Evolutionary conservation across 352 stramenopile genomes (phyloP).

Genomic region (Pythium monospermum): DNA sequence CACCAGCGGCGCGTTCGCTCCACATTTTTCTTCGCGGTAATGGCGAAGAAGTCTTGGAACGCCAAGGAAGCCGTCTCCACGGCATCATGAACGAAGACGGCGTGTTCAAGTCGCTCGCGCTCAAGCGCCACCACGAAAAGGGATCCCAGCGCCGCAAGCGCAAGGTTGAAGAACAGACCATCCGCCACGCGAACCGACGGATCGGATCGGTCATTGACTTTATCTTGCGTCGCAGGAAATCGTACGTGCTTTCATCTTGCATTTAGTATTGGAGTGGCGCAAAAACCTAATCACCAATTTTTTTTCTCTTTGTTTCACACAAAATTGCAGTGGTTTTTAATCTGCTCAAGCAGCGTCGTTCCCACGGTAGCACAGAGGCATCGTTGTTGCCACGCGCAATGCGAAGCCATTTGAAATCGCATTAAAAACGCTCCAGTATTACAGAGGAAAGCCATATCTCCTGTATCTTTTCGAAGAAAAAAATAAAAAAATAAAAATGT

Average conservation of each 20-base stretch:
- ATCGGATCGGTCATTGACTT: conserved; percentile 85
- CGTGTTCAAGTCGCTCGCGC: conserved; percentile 63
- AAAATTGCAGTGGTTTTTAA: conserved; percentile 20
- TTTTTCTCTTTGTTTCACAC: conserved; percentile 3
- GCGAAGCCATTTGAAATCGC: too few relatives aligned
- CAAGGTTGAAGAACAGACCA: conserved; percentile 72
- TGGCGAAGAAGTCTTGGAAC: conserved; percentile 46
- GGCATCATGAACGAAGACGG: conserved; percentile 73
- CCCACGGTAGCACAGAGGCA: too few relatives aligned
- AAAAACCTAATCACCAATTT: neutral
- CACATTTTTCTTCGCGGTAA: conserved; percentile 49
- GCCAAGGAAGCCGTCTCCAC: conserved; percentile 52
- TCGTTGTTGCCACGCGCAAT: too few relatives aligned
- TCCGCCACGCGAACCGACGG: conserved; percentile 73
- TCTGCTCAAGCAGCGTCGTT: too few relatives aligned
- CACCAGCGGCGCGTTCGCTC: conserved; percentile 30
- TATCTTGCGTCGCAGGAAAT: conserved; percentile 77
- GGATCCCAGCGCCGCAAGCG: conserved; percentile 79
- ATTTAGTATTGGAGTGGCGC: neutral
- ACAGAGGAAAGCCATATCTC: too few relatives aligned
- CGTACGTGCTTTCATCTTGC: too few relatives aligned
- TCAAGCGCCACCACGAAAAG: conserved; percentile 80
- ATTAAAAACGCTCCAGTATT: too few relatives aligned
- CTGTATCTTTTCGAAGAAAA: too few relatives aligned
- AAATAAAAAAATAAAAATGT: neutral